phyloP scores from a whole-genome alignment of 805 yeast species.

The Saccharomycodes ludwigii region DNA sequence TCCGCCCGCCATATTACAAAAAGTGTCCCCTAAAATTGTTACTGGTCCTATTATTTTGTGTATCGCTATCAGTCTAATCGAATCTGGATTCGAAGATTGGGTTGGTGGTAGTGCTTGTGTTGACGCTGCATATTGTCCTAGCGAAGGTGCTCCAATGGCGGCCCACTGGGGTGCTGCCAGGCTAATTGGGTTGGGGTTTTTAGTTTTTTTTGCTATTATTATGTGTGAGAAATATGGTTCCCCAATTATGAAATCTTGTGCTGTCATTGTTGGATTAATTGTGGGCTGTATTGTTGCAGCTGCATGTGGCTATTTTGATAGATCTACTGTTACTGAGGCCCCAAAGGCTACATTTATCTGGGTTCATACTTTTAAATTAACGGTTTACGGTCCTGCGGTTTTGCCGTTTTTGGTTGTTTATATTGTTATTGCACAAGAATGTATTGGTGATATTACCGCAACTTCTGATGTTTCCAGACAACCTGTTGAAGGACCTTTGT shows the following conservation, averaged over 20 bases:
- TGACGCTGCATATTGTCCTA: constrained; percentile 34
- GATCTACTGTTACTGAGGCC: constrained; percentile 46
- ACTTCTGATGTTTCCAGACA: constrained; percentile 83
- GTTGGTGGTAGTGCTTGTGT: constrained; percentile 74
- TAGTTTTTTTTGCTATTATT: constrained; percentile 63
- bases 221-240: constrained; percentile 80
- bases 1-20: constrained; percentile 62
- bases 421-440: constrained; percentile 78
- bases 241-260: constrained; percentile 90
- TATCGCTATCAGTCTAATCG: constrained; percentile 61
- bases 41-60: constrained; percentile 88
- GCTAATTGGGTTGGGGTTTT: constrained; percentile 78
- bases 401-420: constrained; percentile 78
- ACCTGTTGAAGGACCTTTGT: constrained; percentile 69
- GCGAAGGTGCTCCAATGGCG: constrained; percentile 38
- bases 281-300: constrained; percentile 90
- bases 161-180: constrained; percentile 78
- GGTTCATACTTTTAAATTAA: constrained; percentile 72
- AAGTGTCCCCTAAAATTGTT: constrained; percentile 76
- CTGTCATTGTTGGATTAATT: constrained; percentile 73
- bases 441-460: constrained; percentile 91
- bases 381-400: constrained; percentile 75
- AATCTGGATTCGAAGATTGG: constrained; percentile 73
- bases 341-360: constrained; percentile 79
- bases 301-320: constrained; percentile 71